Evolutionary conservation across 1,284 basidiomycete genomes (phyloP), one percentile per base, ranked within the genome.

Genomic region (Rhodotorula sp.): DNA sequence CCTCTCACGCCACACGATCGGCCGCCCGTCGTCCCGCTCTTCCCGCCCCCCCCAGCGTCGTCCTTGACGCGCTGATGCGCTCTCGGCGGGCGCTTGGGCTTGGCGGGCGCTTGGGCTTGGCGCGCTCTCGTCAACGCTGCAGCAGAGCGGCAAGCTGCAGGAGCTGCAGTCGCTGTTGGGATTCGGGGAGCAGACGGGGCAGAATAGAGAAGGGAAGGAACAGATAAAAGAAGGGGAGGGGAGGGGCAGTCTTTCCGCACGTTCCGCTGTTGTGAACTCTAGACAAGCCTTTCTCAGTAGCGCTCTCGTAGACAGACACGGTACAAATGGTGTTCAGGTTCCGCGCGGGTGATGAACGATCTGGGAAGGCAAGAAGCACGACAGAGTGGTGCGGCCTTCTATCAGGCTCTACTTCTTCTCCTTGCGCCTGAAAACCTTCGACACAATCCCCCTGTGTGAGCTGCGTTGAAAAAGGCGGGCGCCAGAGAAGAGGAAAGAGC

Each of bases 91-190:
- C 66, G 70, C 32, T 22, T 65, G n/a, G n/a, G n/a, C 6, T 72
- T n/a, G n/a, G n/a, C n/a, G n/a, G n/a, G n/a, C 70, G 17, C 41
- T 72, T 29, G 66, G 58, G 2, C 54, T 63, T 3, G 39, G 29
- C 22, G 48, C 56, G 19, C n/a, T 50, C 15, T 9, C 37, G 5
- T 48, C 55, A 2, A 50, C 54, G 21, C 54, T 55, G 34, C 58
- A 60, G 29, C 58, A 46, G 21, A 34, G 32, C 9, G 69, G 64
- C 5, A 66, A 68, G 56, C 63, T 72, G 34, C 57, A 59, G 15
- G 70, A 72, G 54, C 66, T 72, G 39, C 67, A 68, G 25, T 68
- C 66, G 12, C 66, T 72, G 66, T 72, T 72, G 9, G 70, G 70
- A 27, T 54, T 37, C 34, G 57, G 27, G 19, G 57, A n/a, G 17